Conservation (phyloP, 108 stramenopile genomes). For the Seminavis robusta region DNA sequence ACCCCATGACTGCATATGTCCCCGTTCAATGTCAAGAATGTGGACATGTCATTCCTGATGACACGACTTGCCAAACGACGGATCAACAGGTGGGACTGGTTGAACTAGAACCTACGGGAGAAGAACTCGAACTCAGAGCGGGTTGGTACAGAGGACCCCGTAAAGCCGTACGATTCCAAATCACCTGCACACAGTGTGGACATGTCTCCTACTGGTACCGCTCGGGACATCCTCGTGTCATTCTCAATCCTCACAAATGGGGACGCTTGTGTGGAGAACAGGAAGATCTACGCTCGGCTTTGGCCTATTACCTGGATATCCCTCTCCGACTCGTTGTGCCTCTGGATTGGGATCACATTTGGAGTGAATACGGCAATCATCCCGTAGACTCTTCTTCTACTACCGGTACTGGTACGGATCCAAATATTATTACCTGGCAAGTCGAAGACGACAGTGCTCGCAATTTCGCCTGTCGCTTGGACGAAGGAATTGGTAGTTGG, state of each 20-base stretch:
- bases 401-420: no score
- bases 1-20: constrained; percentile 43
- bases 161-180: constrained; percentile 15
- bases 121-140: constrained; percentile 23
- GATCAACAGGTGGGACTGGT: constrained; percentile 31
- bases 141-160: constrained; percentile 42
- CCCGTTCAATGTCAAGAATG: constrained; percentile 45
- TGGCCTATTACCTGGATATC: constrained; percentile 37
- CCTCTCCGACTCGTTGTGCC: constrained; percentile 28
- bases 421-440: no score
- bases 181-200: constrained; percentile 27
- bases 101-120: constrained; percentile 21
- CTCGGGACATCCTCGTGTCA: constrained; percentile 29
- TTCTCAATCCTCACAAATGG: constrained; percentile 36
- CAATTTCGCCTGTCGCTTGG: constrained; percentile 38
- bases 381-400: no score
- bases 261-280: constrained; percentile 47
- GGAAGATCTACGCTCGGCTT: constrained; percentile 37
- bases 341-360: constrained; percentile 52
- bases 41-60: constrained; percentile 32
- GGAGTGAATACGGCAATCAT: constrained; percentile 30
- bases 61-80: constrained; percentile 6
- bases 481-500: constrained; percentile 48
- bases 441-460: constrained; percentile 35
- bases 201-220: constrained; percentile 33